Percentiles rank a stretch among this genome's conserved stretches.
Evolutionary conservation across 768 basidiomycete species (phyloP).

Genomic region (Lactarius indigo): DNA sequence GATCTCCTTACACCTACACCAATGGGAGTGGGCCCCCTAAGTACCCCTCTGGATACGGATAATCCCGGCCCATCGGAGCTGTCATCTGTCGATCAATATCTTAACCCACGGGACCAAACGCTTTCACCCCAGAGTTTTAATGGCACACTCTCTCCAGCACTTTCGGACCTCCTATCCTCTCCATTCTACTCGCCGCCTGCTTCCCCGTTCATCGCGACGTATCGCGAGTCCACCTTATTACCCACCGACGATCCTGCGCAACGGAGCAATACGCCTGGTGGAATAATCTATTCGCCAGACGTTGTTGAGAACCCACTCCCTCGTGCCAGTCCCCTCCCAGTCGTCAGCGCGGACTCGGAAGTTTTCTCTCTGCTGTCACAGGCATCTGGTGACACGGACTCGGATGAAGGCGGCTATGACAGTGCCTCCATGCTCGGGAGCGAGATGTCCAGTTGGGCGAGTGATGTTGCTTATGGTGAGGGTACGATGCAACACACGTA

Average conservation of each 20-base stretch:
- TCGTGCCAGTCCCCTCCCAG: background rate
- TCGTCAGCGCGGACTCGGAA: constrained; percentile 9
- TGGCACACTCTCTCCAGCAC: constrained; percentile 6
- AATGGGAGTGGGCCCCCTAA: background rate
- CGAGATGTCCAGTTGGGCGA: constrained; percentile 19
- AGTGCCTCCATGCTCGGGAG: constrained; percentile 16
- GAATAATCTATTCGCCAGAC: background rate
- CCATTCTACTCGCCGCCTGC: constrained; percentile 19
- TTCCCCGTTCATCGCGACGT: constrained; percentile 11
- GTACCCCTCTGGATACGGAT: background rate
- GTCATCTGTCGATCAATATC: constrained; percentile 5
- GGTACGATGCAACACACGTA: background rate
- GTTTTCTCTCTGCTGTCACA: constrained; percentile 23
- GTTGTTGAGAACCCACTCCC: background rate
- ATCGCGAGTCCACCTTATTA: background rate
- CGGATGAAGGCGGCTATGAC: constrained; percentile 23
- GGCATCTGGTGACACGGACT: constrained; percentile 14
- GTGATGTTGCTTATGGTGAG: constrained; percentile 13
- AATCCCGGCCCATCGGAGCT: constrained; percentile 8
- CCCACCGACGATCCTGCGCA: background rate
- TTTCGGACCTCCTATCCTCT: constrained; percentile 17
- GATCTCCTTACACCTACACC: background rate
- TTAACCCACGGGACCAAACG: constrained; percentile 1
- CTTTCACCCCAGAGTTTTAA: constrained; percentile 1
- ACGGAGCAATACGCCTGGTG: constrained; percentile 9